Percentiles rank a stretch among this genome's conserved stretches.
Conservation (phyloP, 176 grass and related monocot species). For the Areca catechu region DNA sequence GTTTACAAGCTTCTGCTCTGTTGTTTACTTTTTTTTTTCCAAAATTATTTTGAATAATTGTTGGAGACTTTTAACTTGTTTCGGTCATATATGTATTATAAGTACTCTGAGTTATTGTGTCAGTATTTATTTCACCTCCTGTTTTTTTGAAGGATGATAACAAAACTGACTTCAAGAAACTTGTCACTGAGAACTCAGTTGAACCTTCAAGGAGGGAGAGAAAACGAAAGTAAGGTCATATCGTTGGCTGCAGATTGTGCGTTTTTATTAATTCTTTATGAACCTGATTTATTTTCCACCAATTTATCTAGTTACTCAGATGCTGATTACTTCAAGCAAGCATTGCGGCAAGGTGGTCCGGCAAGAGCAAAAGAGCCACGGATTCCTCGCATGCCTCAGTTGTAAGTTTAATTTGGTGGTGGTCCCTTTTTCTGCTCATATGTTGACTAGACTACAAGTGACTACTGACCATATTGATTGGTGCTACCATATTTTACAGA, state of each 20-base stretch:
- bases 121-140: no score
- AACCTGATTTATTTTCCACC: constrained; percentile 7
- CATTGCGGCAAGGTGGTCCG: constrained; percentile 73
- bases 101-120: no score
- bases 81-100: no score
- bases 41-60: not conserved
- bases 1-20: no score
- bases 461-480: not conserved
- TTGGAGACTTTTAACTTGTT: no score
- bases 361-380: constrained; percentile 80
- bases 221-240: constrained; percentile 61
- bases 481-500: constrained; percentile 22
- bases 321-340: constrained; percentile 97
- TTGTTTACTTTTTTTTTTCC: no score
- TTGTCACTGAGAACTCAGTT: constrained; percentile 84
- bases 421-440: not conserved
- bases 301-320: constrained; percentile 67
- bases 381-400: constrained; percentile 89
- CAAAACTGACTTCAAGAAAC: constrained; percentile 86
- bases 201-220: constrained; percentile 93
- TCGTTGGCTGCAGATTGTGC: not conserved
- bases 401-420: constrained; percentile 48
- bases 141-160: constrained; percentile 67
- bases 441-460: no score
- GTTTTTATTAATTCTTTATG: not conserved